A percentile compares a stretch with the other conserved stretches of the same genome.
Conservation (phyloP, 2,329 filamentous ascomycete species). For the Aspergillus fijiensis region DNA sequence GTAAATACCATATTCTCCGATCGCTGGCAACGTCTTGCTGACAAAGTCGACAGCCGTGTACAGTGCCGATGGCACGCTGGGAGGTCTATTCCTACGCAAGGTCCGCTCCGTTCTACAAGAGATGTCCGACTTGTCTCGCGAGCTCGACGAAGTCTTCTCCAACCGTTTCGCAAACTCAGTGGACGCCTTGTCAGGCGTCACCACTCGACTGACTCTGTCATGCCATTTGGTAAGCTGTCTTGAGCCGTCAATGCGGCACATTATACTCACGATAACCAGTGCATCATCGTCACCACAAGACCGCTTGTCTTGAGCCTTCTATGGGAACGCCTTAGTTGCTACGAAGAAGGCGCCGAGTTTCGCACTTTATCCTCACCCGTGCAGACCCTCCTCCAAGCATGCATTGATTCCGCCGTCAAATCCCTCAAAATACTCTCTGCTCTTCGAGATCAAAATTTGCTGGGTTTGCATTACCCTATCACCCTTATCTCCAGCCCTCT, state of each 20-base stretch:
- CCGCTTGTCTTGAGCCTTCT: slow-evolving; percentile 22
- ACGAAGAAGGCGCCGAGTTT: slow-evolving; percentile 17
- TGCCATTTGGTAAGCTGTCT: slow-evolving; percentile 33
- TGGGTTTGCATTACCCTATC: slow-evolving; percentile 14
- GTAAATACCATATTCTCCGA: slow-evolving; percentile 24
- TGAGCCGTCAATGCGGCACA: not conserved
- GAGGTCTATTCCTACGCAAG: slow-evolving; percentile 28
- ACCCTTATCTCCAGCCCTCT: accelerated
- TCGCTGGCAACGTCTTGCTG: not conserved
- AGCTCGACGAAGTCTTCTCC: slow-evolving; percentile 36
- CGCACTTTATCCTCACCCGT: slow-evolving; percentile 21
- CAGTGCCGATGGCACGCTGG: slow-evolving; percentile 30
- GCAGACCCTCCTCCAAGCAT: slow-evolving; percentile 23
- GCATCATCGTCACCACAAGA: slow-evolving; percentile 28
- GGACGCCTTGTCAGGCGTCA: slow-evolving; percentile 38
- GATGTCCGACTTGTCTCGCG: slow-evolving; percentile 34
- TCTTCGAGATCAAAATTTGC: slow-evolving; percentile 25
- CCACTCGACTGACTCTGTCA: slow-evolving; percentile 33
- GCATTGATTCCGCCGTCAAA: slow-evolving; percentile 24
- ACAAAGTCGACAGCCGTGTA: slow-evolving; percentile 32
- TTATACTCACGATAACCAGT: slow-evolving; percentile 12
- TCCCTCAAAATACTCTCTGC: slow-evolving; percentile 24
- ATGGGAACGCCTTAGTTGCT: slow-evolving; percentile 22
- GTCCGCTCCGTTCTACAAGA: slow-evolving; percentile 37
- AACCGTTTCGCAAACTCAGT: slow-evolving; percentile 36